Evolutionary conservation across 495 filamentous ascomycete genomes (phyloP).

Genomic region (Penicillium arizonense): DNA sequence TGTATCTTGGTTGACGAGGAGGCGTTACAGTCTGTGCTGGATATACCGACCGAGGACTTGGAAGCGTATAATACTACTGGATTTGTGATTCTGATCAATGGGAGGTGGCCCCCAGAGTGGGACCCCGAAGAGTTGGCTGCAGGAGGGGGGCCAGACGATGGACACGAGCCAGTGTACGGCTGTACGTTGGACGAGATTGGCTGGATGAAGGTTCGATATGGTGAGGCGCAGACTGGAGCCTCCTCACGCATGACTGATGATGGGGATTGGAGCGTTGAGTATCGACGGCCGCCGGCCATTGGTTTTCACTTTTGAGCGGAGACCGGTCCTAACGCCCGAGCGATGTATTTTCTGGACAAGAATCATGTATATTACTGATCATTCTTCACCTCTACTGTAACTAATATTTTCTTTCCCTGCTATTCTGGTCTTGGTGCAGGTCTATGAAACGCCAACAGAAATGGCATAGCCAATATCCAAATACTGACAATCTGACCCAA

Average conservation of each 20-base stretch:
- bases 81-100: slow-evolving; percentile 9
- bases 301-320: slow-evolving; percentile 7
- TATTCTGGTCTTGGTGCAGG: background rate
- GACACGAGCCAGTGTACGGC: slow-evolving; percentile 6
- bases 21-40: slow-evolving; percentile 8
- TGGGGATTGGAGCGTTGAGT: slow-evolving; percentile 7
- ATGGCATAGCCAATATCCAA: background rate
- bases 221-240: slow-evolving; percentile 3
- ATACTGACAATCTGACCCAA: background rate
- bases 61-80: slow-evolving; percentile 7
- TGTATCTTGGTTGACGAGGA: slow-evolving; percentile 10
- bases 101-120: slow-evolving; percentile 4
- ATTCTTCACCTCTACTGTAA: no score
- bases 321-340: background rate
- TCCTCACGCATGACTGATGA: slow-evolving; percentile 2
- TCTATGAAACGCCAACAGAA: background rate
- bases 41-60: slow-evolving; percentile 6
- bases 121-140: slow-evolving; percentile 3
- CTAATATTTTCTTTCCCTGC: no score
- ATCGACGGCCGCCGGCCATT: slow-evolving; percentile 11
- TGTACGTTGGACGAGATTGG: slow-evolving; percentile 6
- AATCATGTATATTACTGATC: no score
- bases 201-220: slow-evolving; percentile 8
- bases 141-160: slow-evolving; percentile 2
- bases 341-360: no score